Base-by-base conservation (phyloP, 1,284 basidiomycete species). In the Sporisorium scitamineum region DNA sequence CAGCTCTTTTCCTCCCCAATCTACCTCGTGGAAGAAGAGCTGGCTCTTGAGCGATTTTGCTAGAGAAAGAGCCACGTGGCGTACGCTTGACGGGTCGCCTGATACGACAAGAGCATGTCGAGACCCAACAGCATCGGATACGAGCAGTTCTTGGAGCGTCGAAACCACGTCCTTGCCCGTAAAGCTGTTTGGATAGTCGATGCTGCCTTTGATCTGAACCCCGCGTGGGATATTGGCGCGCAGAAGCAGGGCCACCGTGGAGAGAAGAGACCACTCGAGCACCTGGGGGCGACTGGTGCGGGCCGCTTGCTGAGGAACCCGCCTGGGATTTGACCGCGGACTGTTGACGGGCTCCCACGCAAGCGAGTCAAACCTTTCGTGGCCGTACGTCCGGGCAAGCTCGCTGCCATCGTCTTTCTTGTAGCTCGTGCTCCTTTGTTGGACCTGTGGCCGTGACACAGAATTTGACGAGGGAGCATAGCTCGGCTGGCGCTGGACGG, bases 21-120 rank as follows among this genome's bases (percentile, higher is more conserved):
- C 95, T 8, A 97, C 95, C 84, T 99, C 96, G 84, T 96, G 94
- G 85, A 98, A 95, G 88, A 95, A 97, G 8, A 97, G 89, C 85
- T 96, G 93, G 70, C 90, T 91, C 80, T 98, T 95, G 31, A 99
- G 88, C 71, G 92, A 93, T 29, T 94, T 91, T 0, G 94, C 95
- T 14, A 97, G 91, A 78, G 91, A 90, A 13, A 97, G 88, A 2
- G 95, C 94, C 14, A 92, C 91, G 27, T 92, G 89, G 3, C 94
- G 65, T 9, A 66, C 27, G 24, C 29, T 54, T 16, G 34, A 47
- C 10, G 41, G 51, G 44, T 63, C 59, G 44, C 63, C 54, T 0
- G 60, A 53, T 6, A 22, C 53, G 8, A 75, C 63, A 7, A 70
- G 56, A 41, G 59, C 60, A 16, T 71, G 90, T 91, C 94, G 66